Base-by-base conservation (phyloP, 176 grass and related monocot species). In the Pontederia paniculata region DNA sequence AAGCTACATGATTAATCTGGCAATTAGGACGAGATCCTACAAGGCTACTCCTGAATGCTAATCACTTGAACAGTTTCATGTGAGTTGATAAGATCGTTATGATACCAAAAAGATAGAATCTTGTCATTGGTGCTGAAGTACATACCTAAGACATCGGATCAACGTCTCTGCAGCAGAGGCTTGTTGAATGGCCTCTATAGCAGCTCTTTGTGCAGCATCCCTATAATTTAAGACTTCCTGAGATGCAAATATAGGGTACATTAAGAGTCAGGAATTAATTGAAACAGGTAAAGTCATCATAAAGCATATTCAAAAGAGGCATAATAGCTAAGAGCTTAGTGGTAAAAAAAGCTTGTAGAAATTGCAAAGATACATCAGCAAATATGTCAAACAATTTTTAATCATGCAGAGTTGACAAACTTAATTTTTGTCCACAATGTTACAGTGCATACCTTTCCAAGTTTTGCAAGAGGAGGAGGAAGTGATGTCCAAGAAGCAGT, bases 191-290 rank as follows among this genome's bases (percentile, higher is more conserved):
- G 63, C 63, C 17, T 52, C 48, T 21, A 66, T 52, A 54, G 63
- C 63, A 66, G 63, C 49, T 66, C 17, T 18, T 66, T 53, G 63
- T 66, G 63, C 63, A 7, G 49, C 63, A 21, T 66, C 63, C n/a
- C 23, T 48, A 43, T 53, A 54, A 23, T 66, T 53, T 49, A 66
- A 10, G 11, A 66, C 63, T 52, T 53, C 63, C 63, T 66, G 42
- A 42, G 52, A 53, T 53, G 10, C 17, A 53, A 53, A 53, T 53
- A 10, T 21, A 53, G 18, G 46, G 42, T 47, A 13, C 2, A 17
- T 45, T 12, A 22, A 42, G 48, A n/a, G 12, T 44, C n/a, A 66
- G 15, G 17, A 43, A 42, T 10, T 17, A 51, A 17, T 2, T 12
- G 23, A 63, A 45, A 42, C 5, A 44, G 12, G 9, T 44, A 61